phyloP scores from a whole-genome alignment of 495 filamentous ascomycete species.

The Tuber calosporum region DNA sequence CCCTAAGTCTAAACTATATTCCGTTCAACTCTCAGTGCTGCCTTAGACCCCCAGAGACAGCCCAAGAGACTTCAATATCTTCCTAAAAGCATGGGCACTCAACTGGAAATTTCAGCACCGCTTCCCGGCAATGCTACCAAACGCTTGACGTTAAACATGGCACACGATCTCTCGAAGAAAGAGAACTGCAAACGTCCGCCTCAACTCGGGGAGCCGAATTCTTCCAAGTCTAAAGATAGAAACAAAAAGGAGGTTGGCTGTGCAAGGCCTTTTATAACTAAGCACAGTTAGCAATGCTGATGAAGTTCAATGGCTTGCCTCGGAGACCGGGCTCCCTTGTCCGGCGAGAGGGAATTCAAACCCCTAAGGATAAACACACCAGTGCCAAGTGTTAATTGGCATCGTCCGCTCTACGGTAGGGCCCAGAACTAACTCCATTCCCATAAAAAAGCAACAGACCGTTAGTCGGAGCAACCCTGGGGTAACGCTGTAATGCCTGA shows the following conservation, averaged over 20 bases:
- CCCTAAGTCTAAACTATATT: too few species aligned
- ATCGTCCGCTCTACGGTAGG: background rate
- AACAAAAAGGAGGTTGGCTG: background rate
- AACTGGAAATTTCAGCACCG: background rate
- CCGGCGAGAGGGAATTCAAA: background rate
- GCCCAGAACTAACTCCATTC: background rate
- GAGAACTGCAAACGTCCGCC: background rate
- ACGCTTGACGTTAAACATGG: background rate
- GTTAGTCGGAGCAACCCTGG: background rate
- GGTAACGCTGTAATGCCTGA: background rate
- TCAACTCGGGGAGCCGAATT: background rate
- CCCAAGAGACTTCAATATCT: too few species aligned
- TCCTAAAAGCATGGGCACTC: background rate
- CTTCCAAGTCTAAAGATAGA: background rate
- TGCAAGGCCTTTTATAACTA: background rate
- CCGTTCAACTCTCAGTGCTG: too few species aligned
- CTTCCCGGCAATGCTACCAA: background rate
- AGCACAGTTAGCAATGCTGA: background rate
- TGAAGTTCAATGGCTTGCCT: too few species aligned
- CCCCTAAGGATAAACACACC: background rate
- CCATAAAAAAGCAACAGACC: background rate
- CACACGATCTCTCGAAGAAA: background rate
- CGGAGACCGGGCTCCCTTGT: too few species aligned
- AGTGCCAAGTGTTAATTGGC: background rate
- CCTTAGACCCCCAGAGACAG: too few species aligned